These are phyloP conservation scores for Auricularia auricula-judae DNA, from an alignment of 768 basidiomycete genomes.

Conservation along the genomic window DNA sequence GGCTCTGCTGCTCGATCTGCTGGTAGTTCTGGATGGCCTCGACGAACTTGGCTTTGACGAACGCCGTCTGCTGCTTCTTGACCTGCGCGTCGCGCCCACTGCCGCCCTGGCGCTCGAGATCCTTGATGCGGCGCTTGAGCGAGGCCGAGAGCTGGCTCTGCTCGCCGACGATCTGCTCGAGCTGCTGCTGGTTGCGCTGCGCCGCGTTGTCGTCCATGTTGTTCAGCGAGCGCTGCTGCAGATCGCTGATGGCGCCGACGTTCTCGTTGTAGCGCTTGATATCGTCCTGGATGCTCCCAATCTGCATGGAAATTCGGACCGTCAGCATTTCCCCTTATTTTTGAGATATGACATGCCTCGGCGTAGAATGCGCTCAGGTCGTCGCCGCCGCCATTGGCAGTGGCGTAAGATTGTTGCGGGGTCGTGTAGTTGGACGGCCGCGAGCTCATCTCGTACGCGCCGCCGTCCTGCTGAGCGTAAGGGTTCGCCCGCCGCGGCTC, in stretches of 20 bases:
- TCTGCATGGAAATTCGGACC: conserved; percentile 29
- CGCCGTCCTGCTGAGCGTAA: not conserved
- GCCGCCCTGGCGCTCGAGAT: conserved; percentile 48
- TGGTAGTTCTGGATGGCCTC: conserved; percentile 20
- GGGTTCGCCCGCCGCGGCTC: not conserved
- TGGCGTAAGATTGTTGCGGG: not conserved
- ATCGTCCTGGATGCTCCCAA: conserved; percentile 63
- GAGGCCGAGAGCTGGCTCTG: conserved; percentile 47
- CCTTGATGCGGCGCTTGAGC: conserved; percentile 50
- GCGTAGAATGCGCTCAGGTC: not conserved
- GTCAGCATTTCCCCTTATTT: not conserved
- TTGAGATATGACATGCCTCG: not conserved
- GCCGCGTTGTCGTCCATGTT: conserved; percentile 61
- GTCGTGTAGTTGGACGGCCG: not conserved
- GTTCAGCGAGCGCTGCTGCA: conserved; percentile 66
- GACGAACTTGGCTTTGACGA: conserved; percentile 18
- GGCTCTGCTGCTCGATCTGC: conserved; percentile 14
- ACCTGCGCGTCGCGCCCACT: conserved; percentile 54
- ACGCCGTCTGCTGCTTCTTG: conserved; percentile 61
- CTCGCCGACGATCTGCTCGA: conserved; percentile 48
- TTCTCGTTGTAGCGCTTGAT: conserved; percentile 59
- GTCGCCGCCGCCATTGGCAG: not conserved
- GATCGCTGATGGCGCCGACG: conserved; percentile 54
- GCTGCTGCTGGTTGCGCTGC: conserved; percentile 45
- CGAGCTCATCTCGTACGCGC: not conserved